A percentile compares a stretch with the other conserved stretches of the same genome.
phyloP scores from a whole-genome alignment of 1,284 basidiomycete genomes.

The Mycena sp. region DNA sequence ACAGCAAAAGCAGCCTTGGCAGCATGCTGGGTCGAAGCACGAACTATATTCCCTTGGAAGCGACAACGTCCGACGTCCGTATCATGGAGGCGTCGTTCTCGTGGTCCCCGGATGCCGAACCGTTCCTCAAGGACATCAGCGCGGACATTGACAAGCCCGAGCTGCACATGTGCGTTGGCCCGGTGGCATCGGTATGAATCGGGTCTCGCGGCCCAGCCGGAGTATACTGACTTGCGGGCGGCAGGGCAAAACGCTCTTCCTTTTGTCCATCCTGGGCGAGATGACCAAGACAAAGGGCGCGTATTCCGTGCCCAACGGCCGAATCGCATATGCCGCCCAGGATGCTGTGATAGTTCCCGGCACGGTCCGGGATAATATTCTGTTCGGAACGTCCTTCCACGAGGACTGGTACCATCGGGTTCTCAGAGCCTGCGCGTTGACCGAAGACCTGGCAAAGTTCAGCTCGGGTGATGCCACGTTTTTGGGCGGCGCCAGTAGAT shows the following conservation, averaged over 20 bases:
- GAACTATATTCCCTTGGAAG: no score
- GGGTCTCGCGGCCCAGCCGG: background rate
- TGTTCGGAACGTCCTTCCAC: conserved; percentile 24
- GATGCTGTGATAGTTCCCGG: conserved; percentile 38
- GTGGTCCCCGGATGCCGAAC: conserved; percentile 9
- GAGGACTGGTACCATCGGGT: conserved; percentile 35
- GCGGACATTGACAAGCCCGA: background rate
- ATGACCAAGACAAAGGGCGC: conserved; percentile 8
- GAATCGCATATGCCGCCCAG: conserved; percentile 38
- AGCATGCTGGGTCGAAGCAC: no score
- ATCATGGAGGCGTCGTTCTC: conserved; percentile 10
- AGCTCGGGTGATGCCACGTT: conserved; percentile 22
- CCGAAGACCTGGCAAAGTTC: conserved; percentile 17
- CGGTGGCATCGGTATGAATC: conserved; percentile 34
- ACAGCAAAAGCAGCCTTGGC: no score
- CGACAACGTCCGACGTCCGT: background rate
- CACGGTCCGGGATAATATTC: conserved; percentile 36
- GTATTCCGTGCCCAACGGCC: background rate
- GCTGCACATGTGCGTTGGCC: conserved; percentile 34
- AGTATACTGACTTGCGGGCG: background rate
- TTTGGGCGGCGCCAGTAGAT: conserved; percentile 24
- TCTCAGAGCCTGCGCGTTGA: conserved; percentile 33
- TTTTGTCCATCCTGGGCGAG: conserved; percentile 28
- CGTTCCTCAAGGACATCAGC: conserved; percentile 5
- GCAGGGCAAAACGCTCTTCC: conserved; percentile 31